Base-by-base conservation (phyloP, 305 asterid genomes). In the Solanum chacoense region DNA sequence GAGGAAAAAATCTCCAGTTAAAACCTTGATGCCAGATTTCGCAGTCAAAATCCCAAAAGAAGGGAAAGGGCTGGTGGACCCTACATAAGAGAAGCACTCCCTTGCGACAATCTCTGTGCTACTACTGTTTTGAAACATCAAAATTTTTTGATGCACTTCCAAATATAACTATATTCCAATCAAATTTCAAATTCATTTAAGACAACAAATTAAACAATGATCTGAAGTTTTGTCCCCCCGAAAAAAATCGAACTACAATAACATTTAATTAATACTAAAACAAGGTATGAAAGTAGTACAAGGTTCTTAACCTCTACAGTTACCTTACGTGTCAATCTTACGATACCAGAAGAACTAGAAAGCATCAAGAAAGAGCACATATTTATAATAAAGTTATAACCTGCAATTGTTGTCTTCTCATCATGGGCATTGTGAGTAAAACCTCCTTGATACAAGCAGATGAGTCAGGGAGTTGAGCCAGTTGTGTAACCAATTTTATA, bases 401-500 rank as follows among this genome's bases (percentile, higher is more conserved):
- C 99, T 96, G 99, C 91, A 98, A 95, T 91, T 91, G 94, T 91
- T 96, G 99, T 91, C 99, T 94, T 91, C 88, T 93, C 34, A 90
- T 88, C 77, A 93, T 91, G 84, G 99, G 96, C 98, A 98, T 96
- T 84, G 94, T 90, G 88, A 96, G 89, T 81, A 96, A 94, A 89
- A 95, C 93, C 91, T 95, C 98, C 95, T 90, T 98, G 92, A 98
- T 88, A 90, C 88, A 88, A 87, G 92, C 92, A 88, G 99, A 94
- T 86, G 98, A 93, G 88, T 89, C 90, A 83, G 97, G 95, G 92
- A 91, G 89, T 93, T 95, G 99, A 89, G 98, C 99, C 89, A 98
- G 98, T 92, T 98, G 99, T 12, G 99, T 93, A 92, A 98, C 99
- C 59, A 98, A 92, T 91, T 90, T 93, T 79, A 95, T 89, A 84